Base-by-base conservation (phyloP, 106 monocot species). In the Dioscorea alata region DNA sequence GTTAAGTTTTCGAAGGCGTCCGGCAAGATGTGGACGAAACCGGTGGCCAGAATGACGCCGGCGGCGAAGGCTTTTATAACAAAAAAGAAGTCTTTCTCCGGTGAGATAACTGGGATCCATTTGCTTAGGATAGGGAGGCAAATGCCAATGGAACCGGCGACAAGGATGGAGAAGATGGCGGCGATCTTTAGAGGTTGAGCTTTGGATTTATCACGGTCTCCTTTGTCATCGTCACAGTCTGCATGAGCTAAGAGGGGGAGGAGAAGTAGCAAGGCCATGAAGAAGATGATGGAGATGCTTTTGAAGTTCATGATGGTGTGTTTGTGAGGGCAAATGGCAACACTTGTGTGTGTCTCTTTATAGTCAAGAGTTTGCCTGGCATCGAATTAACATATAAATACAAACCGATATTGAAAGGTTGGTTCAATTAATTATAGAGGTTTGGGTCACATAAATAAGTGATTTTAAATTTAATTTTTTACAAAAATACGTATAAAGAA, bases 1-100 rank as follows among this genome's bases (percentile, higher is more conserved):
- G 66, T 33, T 49, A 31, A 21, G 32, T 63, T 63, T 12, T 76
- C 70, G 54, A 76, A 76, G 56, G 70, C 69, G 23, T 76, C 76
- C 0, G 76, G 76, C 0, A 76, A 49, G 1, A 76, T 63, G 53
- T 76, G 76, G 17, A 76, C 17, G 19, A 76, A 53, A 14, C 60
- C 76, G 16, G 69, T 76, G n/a, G 73, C 60, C 0, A 73, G 17
- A 25, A 73, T 73, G 14, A 73, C 73, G 12, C 73, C 73, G 9
- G 64, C 73, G 21, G 73, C 73, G 20, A 73, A 73, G 4, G 57
- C 73, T 23, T 74, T 74, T 6, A 74, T 19, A 21, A 66, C 12
- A 42, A 74, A 66, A 57, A 74, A 74, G 24, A 50, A 16, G n/a
- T 65, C 57, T 13, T 60, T 74, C 57, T 74, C 74, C 2, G 74